Percentiles rank a stretch among this genome's conserved stretches.
These are phyloP conservation scores for Discostella stelligera DNA, from an alignment of 352 stramenopile species.

Conservation along the genomic window DNA sequence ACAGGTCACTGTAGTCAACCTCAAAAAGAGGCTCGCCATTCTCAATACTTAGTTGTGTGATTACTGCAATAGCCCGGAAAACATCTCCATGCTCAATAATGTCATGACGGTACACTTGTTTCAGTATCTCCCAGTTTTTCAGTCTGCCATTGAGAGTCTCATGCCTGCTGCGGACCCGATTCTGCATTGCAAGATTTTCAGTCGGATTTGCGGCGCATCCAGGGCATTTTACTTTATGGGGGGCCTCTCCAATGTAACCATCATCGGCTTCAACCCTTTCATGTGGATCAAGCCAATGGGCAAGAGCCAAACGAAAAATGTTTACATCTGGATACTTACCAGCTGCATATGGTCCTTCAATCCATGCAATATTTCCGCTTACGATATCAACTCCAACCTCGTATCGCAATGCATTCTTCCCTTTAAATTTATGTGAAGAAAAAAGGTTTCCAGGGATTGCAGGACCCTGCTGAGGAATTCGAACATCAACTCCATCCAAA, in stretches of 20 bases:
- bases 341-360: slow-evolving; percentile 28
- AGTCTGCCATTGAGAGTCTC: slow-evolving; percentile 31
- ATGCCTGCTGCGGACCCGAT: slow-evolving; percentile 14
- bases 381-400: slow-evolving; percentile 36
- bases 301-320: slow-evolving; percentile 17
- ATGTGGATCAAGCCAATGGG: slow-evolving; percentile 2
- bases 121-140: slow-evolving; percentile 37
- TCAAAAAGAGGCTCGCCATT: neutral
- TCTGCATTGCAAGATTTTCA: neutral
- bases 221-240: slow-evolving; percentile 17
- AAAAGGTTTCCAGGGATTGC: slow-evolving; percentile 9
- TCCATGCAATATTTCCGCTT: slow-evolving; percentile 26
- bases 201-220: neutral
- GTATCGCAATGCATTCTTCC: slow-evolving; percentile 32
- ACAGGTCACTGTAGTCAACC: slow-evolving; percentile 4
- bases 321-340: slow-evolving; percentile 33
- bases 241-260: slow-evolving; percentile 28
- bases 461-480: slow-evolving; percentile 16
- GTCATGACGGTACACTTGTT: slow-evolving; percentile 23
- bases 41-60: slow-evolving; percentile 30
- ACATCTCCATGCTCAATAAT: slow-evolving; percentile 19
- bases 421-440: slow-evolving; percentile 38
- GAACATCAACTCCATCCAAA: slow-evolving; percentile 40
- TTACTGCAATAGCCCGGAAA: slow-evolving; percentile 38
- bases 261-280: slow-evolving; percentile 33